phyloP scores from a whole-genome alignment of 768 basidiomycete genomes.

The Crepidotus variabilis region DNA sequence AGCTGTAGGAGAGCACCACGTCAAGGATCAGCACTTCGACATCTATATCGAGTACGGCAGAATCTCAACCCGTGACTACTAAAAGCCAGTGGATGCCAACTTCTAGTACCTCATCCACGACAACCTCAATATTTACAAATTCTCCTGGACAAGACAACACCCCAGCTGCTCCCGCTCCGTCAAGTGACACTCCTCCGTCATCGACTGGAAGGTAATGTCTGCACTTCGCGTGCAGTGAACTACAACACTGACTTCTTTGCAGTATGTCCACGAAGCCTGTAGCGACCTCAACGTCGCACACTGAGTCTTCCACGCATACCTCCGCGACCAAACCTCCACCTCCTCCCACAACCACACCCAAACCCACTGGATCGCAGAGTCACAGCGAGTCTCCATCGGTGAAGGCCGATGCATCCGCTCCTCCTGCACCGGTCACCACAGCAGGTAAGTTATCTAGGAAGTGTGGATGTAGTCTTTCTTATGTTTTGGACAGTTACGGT shows the following conservation, averaged over 20 bases:
- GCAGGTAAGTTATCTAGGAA: constrained; percentile 6
- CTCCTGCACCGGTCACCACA: constrained; percentile 13
- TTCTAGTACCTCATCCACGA: background rate
- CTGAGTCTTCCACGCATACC: background rate
- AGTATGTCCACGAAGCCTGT: background rate
- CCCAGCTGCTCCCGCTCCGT: background rate
- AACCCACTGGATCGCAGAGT: background rate
- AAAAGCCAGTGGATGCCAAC: background rate
- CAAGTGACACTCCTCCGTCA: background rate
- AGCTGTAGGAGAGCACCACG: background rate
- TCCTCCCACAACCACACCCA: background rate
- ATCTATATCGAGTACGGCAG: background rate
- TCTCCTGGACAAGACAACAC: background rate
- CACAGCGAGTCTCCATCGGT: background rate
- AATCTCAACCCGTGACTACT: background rate
- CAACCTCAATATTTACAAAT: background rate
- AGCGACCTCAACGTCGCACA: background rate
- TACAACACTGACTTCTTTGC: background rate
- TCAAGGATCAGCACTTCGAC: background rate
- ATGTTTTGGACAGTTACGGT: constrained; percentile 9
- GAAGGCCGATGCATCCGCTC: constrained; percentile 2
- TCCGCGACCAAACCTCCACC: background rate
- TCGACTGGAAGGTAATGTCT: background rate
- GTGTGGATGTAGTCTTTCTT: background rate
- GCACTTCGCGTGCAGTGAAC: background rate